Conservation (phyloP, 208 protist genomes). For the Hexamita inflata region DNA sequence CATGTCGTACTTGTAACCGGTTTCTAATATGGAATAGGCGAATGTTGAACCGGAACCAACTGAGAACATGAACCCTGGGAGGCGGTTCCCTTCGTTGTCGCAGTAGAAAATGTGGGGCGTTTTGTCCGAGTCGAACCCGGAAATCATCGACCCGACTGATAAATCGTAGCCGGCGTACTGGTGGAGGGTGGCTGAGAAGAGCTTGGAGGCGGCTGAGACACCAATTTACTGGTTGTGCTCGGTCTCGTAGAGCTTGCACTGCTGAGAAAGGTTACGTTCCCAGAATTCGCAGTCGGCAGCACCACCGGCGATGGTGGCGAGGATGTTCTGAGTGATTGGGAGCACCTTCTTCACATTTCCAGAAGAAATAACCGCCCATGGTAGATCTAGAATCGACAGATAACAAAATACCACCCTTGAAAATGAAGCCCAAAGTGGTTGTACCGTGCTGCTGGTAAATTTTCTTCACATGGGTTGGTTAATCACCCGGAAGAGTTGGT, state of each 20-base stretch:
- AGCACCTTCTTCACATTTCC: slow-evolving; percentile 98
- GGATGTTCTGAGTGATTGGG: slow-evolving; percentile 91
- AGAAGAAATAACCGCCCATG: slow-evolving; percentile 90
- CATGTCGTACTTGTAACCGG: slow-evolving; percentile 51
- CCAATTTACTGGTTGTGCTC: slow-evolving; percentile 85
- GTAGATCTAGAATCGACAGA: slow-evolving; percentile 96
- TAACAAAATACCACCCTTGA: slow-evolving; percentile 87
- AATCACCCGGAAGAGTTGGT: too few relatives aligned
- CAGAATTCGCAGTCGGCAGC: slow-evolving; percentile 98
- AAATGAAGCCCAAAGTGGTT: slow-evolving; percentile 93
- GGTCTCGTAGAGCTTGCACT: slow-evolving; percentile 72
- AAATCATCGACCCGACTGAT: slow-evolving; percentile 69
- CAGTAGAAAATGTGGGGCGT: slow-evolving; percentile 91
- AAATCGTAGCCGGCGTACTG: slow-evolving; percentile 84
- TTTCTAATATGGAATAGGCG: slow-evolving; percentile 95
- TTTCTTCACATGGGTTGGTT: not conserved
- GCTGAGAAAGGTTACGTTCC: slow-evolving; percentile 81
- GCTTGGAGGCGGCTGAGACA: slow-evolving; percentile 91
- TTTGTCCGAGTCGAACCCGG: slow-evolving; percentile 56
- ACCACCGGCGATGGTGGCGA: slow-evolving; percentile 98
- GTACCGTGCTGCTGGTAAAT: slow-evolving; percentile 65
- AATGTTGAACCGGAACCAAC: slow-evolving; percentile 93
- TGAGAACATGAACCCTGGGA: slow-evolving; percentile 80
- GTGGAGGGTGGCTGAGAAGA: slow-evolving; percentile 96
- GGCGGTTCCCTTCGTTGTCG: slow-evolving; percentile 91